Evolutionary conservation across 2,329 filamentous ascomycete genomes (phyloP).

Genomic region (Hymenoscyphus infarciens): DNA sequence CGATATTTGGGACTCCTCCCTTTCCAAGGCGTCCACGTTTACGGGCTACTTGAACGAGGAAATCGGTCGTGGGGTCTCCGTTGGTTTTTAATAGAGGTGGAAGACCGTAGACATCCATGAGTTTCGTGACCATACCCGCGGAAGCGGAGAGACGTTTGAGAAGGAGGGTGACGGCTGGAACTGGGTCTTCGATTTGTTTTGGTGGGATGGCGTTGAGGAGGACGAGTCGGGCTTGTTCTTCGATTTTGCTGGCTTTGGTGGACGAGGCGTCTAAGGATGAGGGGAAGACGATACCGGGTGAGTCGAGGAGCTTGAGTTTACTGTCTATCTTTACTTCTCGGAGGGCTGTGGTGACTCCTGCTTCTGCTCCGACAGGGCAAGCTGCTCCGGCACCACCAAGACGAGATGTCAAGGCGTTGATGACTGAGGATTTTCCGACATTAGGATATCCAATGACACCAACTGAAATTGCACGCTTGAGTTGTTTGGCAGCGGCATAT

Average conservation of each 20-base stretch:
- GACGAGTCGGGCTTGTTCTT: conserved; percentile 79
- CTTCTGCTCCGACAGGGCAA: conserved; percentile 86
- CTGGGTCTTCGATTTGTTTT: conserved; percentile 88
- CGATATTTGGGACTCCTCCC: conserved; percentile 85
- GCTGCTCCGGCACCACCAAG: conserved; percentile 67
- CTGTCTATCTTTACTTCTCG: conserved; percentile 91
- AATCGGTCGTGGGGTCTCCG: conserved; percentile 81
- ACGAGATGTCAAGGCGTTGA: conserved; percentile 83
- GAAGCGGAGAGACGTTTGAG: conserved; percentile 73
- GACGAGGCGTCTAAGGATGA: conserved; percentile 51
- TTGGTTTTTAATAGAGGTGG: conserved; percentile 69
- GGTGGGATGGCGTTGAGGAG: conserved; percentile 90
- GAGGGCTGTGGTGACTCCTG: conserved; percentile 84
- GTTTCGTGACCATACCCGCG: conserved; percentile 69
- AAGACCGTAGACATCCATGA: conserved; percentile 80
- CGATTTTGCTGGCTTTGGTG: conserved; percentile 53
- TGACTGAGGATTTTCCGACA: conserved; percentile 93
- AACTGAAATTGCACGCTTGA: conserved; percentile 87
- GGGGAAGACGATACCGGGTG: conserved; percentile 91
- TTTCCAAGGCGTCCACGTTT: conserved; percentile 86
- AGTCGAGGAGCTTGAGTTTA: conserved; percentile 90
- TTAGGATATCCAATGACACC: conserved; percentile 95
- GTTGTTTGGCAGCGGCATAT: conserved; percentile 75
- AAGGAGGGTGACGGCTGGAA: conserved; percentile 83
- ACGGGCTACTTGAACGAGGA: conserved; percentile 89